These are phyloP conservation scores for Suillus variegatus DNA, from an alignment of 768 basidiomycete species.

Conservation along the genomic window DNA sequence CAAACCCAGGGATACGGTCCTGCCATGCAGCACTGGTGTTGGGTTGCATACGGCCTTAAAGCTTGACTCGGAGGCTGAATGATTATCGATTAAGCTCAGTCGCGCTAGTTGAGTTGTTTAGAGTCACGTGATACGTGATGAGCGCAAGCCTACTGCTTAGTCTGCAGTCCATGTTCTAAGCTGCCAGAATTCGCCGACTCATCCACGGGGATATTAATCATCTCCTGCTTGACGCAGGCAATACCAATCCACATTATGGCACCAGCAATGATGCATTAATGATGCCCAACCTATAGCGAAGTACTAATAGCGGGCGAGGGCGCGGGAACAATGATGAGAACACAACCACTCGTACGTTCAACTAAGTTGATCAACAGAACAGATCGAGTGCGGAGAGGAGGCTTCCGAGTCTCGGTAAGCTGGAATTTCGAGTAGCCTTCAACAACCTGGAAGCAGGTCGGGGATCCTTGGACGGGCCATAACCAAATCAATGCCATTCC, in stretches of 20 bases:
- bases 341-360: too few relatives aligned
- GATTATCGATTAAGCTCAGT: too few relatives aligned
- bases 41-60: neutral
- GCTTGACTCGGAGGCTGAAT: neutral
- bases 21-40: conserved; percentile 12
- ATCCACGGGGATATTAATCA: neutral
- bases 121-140: too few relatives aligned
- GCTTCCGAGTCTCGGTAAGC: conserved; percentile 37
- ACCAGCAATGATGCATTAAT: neutral
- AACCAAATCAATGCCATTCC: too few relatives aligned
- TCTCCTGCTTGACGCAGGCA: neutral
- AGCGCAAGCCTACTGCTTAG: too few relatives aligned
- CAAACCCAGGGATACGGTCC: conserved; percentile 39
- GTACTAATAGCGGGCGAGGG: too few relatives aligned
- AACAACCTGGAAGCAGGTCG: too few relatives aligned
- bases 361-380: conserved; percentile 16
- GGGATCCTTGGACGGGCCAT: too few relatives aligned
- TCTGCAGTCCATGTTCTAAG: neutral
- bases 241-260: neutral
- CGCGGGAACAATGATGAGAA: too few relatives aligned
- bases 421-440: conserved; percentile 45
- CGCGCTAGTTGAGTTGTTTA: too few relatives aligned
- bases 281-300: too few relatives aligned
- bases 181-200: neutral
- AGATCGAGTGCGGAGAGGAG: conserved; percentile 44